Conservation (phyloP, 345 rosid species). For the Cardamine occulta region DNA sequence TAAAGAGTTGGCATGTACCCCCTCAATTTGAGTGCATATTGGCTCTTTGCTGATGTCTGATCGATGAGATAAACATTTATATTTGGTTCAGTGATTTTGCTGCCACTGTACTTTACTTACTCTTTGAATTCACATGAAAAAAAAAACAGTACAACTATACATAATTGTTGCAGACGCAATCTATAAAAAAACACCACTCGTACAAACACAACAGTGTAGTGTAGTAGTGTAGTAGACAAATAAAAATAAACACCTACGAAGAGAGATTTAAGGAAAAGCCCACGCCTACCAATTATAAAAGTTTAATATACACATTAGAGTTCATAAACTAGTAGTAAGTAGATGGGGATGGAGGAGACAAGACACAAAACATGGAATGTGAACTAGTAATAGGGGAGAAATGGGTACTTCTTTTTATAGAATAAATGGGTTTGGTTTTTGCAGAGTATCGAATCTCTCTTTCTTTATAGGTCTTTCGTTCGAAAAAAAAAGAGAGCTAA, state of each 20-base stretch:
- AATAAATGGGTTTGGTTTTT: conserved; percentile 3
- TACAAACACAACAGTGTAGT: conserved; percentile 13
- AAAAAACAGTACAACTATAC: not conserved
- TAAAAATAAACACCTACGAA: conserved; percentile 9
- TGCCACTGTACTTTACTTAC: conserved; percentile 17
- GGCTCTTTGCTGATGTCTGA: conserved; percentile 15
- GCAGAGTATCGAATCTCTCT: conserved; percentile 38
- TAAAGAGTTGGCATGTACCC: conserved; percentile 32
- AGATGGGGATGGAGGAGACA: conserved; percentile 42
- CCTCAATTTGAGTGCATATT: conserved; percentile 22
- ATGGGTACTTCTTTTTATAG: conserved; percentile 47
- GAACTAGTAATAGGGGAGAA: conserved; percentile 36
- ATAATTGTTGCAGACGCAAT: conserved; percentile 26
- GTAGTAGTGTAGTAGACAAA: conserved; percentile 7
- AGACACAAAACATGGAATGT: conserved; percentile 39
- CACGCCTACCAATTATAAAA: conserved; percentile 1
- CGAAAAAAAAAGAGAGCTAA: conserved; percentile 1
- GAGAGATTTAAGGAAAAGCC: conserved; percentile 25
- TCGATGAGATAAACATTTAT: not conserved
- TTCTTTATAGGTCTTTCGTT: conserved; percentile 34
- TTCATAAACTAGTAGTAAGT: not conserved
- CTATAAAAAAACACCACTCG: conserved; percentile 17
- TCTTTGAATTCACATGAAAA: conserved; percentile 26
- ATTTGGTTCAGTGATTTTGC: conserved; percentile 16
- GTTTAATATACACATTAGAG: not conserved